A percentile compares a stretch with the other conserved stretches of the same genome.
Evolutionary conservation across 805 yeast species (phyloP).

Genomic region (Cyberlindnera maclurae): DNA sequence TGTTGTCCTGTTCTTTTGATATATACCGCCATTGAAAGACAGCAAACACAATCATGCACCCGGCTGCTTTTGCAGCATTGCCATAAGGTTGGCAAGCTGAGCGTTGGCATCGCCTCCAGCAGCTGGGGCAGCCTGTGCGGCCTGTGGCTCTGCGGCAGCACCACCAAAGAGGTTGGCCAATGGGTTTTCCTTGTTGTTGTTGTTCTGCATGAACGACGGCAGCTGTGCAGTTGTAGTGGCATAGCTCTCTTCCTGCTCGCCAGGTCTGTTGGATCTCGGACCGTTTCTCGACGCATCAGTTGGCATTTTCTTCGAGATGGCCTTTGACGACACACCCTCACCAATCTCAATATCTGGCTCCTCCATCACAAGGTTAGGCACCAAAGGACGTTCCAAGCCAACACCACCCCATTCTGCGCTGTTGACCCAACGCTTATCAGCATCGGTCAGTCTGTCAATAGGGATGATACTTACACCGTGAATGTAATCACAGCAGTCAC

Average conservation of each 20-base stretch:
- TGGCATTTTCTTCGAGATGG: constrained; percentile 88
- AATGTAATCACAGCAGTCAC: constrained; percentile 95
- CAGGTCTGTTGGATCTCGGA: constrained; percentile 69
- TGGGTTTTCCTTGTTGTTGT: constrained; percentile 38
- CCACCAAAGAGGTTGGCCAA: constrained; percentile 39
- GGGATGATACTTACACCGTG: constrained; percentile 88
- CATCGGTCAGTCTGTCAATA: constrained; percentile 81
- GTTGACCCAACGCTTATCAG: constrained; percentile 85
- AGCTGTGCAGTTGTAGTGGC: constrained; percentile 21
- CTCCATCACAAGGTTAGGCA: constrained; percentile 76
- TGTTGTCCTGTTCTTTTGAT: too few species aligned
- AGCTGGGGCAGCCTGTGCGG: constrained; percentile 7
- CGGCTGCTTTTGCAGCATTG: constrained; percentile 34
- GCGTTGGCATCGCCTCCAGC: constrained; percentile 29
- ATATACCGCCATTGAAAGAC: too few species aligned
- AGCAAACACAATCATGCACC: not conserved
- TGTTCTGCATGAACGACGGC: constrained; percentile 27
- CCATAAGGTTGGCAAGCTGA: constrained; percentile 35
- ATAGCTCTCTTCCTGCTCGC: constrained; percentile 34
- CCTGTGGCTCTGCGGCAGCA: constrained; percentile 6
- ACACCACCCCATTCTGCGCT: constrained; percentile 97
- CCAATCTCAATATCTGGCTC: constrained; percentile 98
- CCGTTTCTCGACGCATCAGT: constrained; percentile 83
- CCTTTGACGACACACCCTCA: constrained; percentile 85
- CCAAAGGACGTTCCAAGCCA: constrained; percentile 68